Base-by-base conservation (phyloP, 495 filamentous ascomycete species). In the Penicillium cinerascens region DNA sequence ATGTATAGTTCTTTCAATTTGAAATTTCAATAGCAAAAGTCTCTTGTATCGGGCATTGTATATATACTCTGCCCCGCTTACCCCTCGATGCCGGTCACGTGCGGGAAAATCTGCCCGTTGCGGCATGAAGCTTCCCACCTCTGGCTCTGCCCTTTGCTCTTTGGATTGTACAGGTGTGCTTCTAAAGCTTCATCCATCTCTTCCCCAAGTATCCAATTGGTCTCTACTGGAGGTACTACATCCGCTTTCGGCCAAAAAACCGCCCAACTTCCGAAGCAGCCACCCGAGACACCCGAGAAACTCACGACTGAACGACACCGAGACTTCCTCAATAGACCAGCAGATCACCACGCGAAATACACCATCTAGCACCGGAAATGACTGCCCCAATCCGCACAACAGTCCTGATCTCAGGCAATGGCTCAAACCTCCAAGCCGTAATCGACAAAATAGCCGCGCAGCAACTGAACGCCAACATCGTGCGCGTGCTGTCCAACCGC, bases 371-470 rank as follows among this genome's bases (percentile, higher is more conserved):
- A 47, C 9, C 17, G 13, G 61, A 37, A 41, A 76, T 74, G 71
- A 15, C 58, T 18, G 25, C 59, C 3, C 65, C 68, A 35, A 68
- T 72, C 37, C 75, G 74, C 26, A 66, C 85, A 40, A 82, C 82
- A 36, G 78, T 88, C 47, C 78, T 89, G 49, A 88, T 90, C 46
- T 92, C 86, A 50, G 92, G 88, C 64, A 84, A 79, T 56, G 92
- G 92, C 55, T 82, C 88, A 43, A 97, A 97, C 65, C 83, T 97
- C 21, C 91, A 95, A 75, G 91, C 91, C 27, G 79, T 96, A 36
- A 93, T 96, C 61, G 87, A 95, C 69, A 85, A 87, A 42, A 73
- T 80, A 42, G 67, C 71, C 27, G 68, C 75, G 16, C 69, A 72
- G 18, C 60, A 68, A 7, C 78, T 89, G 48, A 80, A 87, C 50